Evolutionary conservation across 2,329 filamentous ascomycete genomes (phyloP).

Genomic region (Arthrobotrys iridis): DNA sequence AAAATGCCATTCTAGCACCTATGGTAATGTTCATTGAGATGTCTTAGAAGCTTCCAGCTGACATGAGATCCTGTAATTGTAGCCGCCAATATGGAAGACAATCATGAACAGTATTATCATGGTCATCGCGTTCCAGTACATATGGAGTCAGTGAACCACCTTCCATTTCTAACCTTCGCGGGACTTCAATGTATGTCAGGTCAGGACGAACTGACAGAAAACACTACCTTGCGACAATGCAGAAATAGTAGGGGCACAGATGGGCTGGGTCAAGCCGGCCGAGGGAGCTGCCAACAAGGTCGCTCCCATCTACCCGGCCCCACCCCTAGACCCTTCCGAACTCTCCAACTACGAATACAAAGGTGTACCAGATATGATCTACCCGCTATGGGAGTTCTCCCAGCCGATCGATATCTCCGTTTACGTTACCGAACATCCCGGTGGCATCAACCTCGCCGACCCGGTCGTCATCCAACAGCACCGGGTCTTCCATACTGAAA

Average conservation of each 20-base stretch:
- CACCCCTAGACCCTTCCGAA: constrained; percentile 68
- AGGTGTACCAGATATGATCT: constrained; percentile 73
- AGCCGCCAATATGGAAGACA: constrained; percentile 44
- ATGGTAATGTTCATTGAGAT: background rate
- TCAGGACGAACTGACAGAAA: too few species aligned
- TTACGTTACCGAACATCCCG: constrained; percentile 80
- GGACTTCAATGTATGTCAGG: too few species aligned
- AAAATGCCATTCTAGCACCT: background rate
- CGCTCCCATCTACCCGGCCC: constrained; percentile 64
- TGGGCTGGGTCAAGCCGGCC: constrained; percentile 66
- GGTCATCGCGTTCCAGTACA: constrained; percentile 68
- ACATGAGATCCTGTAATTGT: constrained; percentile 61
- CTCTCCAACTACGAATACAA: constrained; percentile 72
- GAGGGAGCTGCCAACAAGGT: constrained; percentile 63
- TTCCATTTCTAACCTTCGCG: background rate
- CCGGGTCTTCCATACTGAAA: constrained; percentile 80
- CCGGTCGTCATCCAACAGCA: constrained; percentile 69
- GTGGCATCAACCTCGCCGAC: constrained; percentile 73
- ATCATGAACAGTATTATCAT: constrained; percentile 65
- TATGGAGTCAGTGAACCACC: constrained; percentile 66
- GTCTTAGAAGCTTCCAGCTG: background rate
- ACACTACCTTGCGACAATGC: background rate
- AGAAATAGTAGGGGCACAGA: constrained; percentile 57
- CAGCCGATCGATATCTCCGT: constrained; percentile 82
- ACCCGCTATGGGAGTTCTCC: constrained; percentile 87